Evolutionary conservation across 352 stramenopile genomes (phyloP), one percentile per base, ranked within the genome.

Genomic region (Globisporangium nagaii): DNA sequence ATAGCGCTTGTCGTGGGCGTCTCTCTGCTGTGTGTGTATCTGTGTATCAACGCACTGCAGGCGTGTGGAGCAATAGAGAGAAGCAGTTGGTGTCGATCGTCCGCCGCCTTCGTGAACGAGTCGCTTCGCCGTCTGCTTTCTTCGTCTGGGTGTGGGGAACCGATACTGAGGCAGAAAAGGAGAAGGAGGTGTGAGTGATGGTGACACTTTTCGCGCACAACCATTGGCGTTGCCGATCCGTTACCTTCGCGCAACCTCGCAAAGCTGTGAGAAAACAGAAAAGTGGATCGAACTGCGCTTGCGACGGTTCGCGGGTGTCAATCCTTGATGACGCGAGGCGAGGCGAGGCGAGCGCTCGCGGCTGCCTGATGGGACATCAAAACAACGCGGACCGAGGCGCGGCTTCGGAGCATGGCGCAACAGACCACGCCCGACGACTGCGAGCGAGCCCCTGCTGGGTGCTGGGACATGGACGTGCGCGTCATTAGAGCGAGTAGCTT

Each of bases 241-340:
- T 1, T 8, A 47, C 25, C 37, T 57, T 57, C 50, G n/a, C 15
- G 27, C 39, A 19, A 58, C 51, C 6, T 50, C n/a, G n/a, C n/a
- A n/a, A n/a, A n/a, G n/a, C n/a, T n/a, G n/a, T n/a, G n/a, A n/a
- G n/a, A n/a, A n/a, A n/a, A n/a, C n/a, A n/a, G n/a, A n/a, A n/a
- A n/a, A n/a, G n/a, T n/a, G n/a, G n/a, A n/a, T n/a, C n/a, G n/a
- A n/a, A n/a, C n/a, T n/a, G n/a, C n/a, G n/a, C n/a, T n/a, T 56
- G 51, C 51, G 51, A 58, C 51, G 39, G 19, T 58, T 58, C 51
- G 36, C 35, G 11, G 9, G 19, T 10, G 12, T n/a, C n/a, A n/a
- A n/a, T n/a, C n/a, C n/a, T 32, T 53, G 31, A 52, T 41, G 22
- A 36, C 47, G 32, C 20, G 48, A 57, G 42, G 25, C 17, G 42